Evolutionary conservation across 192 early-diverging fungal species (phyloP).

Genomic region (Coemansia sp.): DNA sequence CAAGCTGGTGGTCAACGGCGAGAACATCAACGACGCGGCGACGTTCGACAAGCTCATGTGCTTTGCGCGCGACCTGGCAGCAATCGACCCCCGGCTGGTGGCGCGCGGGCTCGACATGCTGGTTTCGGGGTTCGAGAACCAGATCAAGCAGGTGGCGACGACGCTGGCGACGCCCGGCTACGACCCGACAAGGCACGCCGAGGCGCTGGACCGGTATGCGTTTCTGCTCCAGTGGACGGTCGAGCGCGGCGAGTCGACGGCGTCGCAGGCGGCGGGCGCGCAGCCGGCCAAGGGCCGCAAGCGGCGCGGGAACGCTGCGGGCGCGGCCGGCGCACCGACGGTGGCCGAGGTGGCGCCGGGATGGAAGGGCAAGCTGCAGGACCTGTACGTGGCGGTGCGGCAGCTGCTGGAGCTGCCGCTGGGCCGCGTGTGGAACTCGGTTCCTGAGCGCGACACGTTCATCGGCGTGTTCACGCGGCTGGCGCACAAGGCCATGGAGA

Average conservation of each 20-base stretch:
- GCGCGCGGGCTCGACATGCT: slow-evolving; percentile 67
- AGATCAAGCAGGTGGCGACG: slow-evolving; percentile 56
- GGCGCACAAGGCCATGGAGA: slow-evolving; percentile 78
- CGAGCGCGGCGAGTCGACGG: slow-evolving; percentile 59
- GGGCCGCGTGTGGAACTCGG: slow-evolving; percentile 62
- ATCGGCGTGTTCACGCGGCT: slow-evolving; percentile 68
- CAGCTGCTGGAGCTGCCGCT: slow-evolving; percentile 48
- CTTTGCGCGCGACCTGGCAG: slow-evolving; percentile 49
- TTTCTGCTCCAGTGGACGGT: slow-evolving; percentile 83
- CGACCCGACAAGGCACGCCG: slow-evolving; percentile 61
- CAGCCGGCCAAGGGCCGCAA: slow-evolving; percentile 23
- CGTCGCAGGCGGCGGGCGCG: slow-evolving; percentile 23
- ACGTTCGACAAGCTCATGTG: slow-evolving; percentile 31
- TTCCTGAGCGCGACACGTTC: slow-evolving; percentile 46
- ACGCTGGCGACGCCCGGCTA: slow-evolving; percentile 66
- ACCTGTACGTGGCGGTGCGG: slow-evolving; percentile 28
- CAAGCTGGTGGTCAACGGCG: slow-evolving; percentile 42
- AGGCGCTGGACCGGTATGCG: slow-evolving; percentile 73
- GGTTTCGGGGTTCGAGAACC: slow-evolving; percentile 63
- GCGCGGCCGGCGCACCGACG: slow-evolving; percentile 19
- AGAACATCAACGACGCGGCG: slow-evolving; percentile 29
- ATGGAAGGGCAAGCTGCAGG: slow-evolving; percentile 46
- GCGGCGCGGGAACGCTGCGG: slow-evolving; percentile 28
- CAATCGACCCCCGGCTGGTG: slow-evolving; percentile 40
- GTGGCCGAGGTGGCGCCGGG: slow-evolving; percentile 36